Evolutionary conservation across 23 red algal species (phyloP), one percentile per base, ranked within the genome.

Genomic region (Cyanidium caldarium): DNA sequence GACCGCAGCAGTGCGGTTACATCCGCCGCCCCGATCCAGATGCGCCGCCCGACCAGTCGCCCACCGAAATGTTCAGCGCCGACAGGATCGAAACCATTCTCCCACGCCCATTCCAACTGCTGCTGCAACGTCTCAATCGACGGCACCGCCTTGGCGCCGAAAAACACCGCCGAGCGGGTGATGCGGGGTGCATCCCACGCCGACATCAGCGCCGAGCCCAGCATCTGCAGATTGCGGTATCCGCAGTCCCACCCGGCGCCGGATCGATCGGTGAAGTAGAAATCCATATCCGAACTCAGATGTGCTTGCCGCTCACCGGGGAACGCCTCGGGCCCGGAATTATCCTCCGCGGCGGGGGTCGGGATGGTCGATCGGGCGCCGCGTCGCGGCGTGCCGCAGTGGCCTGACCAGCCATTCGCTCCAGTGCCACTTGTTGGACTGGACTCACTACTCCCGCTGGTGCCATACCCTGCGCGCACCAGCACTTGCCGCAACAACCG

Each of bases 231-330:
- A 28, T 70, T 70, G 12, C 67, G 67, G 38, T 70, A 70, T 12
- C 67, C 67, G 28, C 67, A 70, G 67, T 70, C 67, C 67, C 67
- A 70, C 14, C 67, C 67, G 1, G 26, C 35, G 5, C 51, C 51
- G 51, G 19, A 16, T 28, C 7, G 7, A 16, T 16, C 31, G 51
- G 51, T 25, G n/a, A 28, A 61, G 51, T 61, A 25, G 23, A 61
- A 10, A 28, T 61, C 51, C 7, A 61, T 16, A 28, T 61, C 51
- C 7, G 51, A 61, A 28, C 51, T 28, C 13, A 25, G 10, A 28
- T 61, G 51, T n/a, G n/a, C n/a, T n/a, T n/a, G n/a, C n/a, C n/a
- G n/a, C n/a, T n/a, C n/a, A n/a, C n/a, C n/a, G n/a, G n/a, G n/a
- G n/a, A n/a, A n/a, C n/a, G n/a, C n/a, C n/a, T n/a, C n/a, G n/a